Conservation (phyloP, 352 stramenopile genomes). For the Phytopythium vexans region DNA sequence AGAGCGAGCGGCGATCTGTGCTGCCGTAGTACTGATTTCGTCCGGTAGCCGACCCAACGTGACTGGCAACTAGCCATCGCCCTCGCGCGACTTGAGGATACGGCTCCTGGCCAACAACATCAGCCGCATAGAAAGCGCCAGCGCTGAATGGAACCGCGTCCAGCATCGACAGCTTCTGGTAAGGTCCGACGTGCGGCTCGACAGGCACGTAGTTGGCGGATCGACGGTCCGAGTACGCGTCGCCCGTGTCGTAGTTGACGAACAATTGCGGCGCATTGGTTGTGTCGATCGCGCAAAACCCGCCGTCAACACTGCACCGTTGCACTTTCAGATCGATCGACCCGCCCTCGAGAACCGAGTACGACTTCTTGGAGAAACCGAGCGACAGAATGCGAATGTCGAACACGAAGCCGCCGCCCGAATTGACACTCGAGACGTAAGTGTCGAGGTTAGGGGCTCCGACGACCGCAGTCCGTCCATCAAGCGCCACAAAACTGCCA, state of each 20-base stretch:
- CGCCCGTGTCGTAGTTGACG: conserved; percentile 71
- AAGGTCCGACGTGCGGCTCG: conserved; percentile 47
- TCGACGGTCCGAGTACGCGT: conserved; percentile 62
- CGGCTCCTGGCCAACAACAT: conserved; percentile 64
- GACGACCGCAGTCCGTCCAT: conserved; percentile 83
- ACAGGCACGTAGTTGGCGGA: conserved; percentile 44
- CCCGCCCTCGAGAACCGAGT: conserved; percentile 87
- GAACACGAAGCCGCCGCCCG: conserved; percentile 90
- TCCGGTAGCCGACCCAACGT: conserved; percentile 83
- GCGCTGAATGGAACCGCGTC: conserved; percentile 39
- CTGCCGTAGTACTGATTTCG: conserved; percentile 92
- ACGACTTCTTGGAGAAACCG: conserved; percentile 59
- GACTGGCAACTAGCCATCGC: conserved; percentile 48
- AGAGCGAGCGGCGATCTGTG: conserved; percentile 66
- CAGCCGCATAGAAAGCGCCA: conserved; percentile 48
- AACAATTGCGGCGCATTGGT: conserved; percentile 42
- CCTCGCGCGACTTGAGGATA: conserved; percentile 69
- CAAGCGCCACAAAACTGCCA: conserved; percentile 76
- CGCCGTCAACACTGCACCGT: conserved; percentile 43
- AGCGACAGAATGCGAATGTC: conserved; percentile 91
- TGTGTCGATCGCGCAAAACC: conserved; percentile 66
- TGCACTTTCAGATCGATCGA: conserved; percentile 70
- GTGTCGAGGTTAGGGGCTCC: conserved; percentile 92
- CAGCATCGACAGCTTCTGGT: conserved; percentile 58
- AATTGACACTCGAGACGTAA: conserved; percentile 86